Percentiles rank a stretch among this genome's conserved stretches.
Evolutionary conservation across 1,284 basidiomycete species (phyloP).

Genomic region (Sphaerobolus stellatus): DNA sequence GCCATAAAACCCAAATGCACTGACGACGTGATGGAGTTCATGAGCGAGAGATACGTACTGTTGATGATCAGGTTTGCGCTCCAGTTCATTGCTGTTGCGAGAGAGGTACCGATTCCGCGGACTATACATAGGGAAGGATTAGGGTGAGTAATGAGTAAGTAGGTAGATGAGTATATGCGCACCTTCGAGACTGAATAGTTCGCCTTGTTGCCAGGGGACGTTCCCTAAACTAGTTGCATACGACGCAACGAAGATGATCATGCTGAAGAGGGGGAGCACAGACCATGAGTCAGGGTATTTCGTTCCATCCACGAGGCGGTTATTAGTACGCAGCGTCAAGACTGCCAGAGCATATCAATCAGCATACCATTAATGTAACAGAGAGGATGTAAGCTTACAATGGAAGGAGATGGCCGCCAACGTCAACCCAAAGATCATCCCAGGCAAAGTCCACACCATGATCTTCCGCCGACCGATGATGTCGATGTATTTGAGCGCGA

Average conservation of each 20-base stretch:
- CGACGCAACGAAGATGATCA: conserved; percentile 81
- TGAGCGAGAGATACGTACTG: conserved; percentile 79
- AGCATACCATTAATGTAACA: background rate
- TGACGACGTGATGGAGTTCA: conserved; percentile 71
- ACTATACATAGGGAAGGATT: conserved; percentile 43
- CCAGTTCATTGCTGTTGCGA: conserved; percentile 84
- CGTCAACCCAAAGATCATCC: conserved; percentile 72
- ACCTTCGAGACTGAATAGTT: conserved; percentile 77
- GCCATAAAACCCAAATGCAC: conserved; percentile 80
- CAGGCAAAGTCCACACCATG: conserved; percentile 75
- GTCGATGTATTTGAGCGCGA: conserved; percentile 82
- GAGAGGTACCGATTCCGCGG: conserved; percentile 76
- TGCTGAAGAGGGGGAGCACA: conserved; percentile 68
- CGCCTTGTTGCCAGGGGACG: conserved; percentile 87
- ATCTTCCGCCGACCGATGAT: conserved; percentile 74
- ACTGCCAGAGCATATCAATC: conserved; percentile 48
- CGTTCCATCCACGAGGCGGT: conserved; percentile 62
- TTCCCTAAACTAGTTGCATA: conserved; percentile 79
- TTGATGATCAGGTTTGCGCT: conserved; percentile 76
- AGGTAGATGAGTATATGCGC: conserved; percentile 4
- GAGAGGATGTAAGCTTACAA: conserved; percentile 53
- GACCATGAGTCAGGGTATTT: conserved; percentile 67
- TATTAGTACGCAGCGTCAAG: conserved; percentile 66
- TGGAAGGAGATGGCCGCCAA: conserved; percentile 75
- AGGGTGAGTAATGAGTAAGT: background rate